Base-by-base conservation (phyloP, 331 rosid genomes). In the Erythrophleum ivorense region DNA sequence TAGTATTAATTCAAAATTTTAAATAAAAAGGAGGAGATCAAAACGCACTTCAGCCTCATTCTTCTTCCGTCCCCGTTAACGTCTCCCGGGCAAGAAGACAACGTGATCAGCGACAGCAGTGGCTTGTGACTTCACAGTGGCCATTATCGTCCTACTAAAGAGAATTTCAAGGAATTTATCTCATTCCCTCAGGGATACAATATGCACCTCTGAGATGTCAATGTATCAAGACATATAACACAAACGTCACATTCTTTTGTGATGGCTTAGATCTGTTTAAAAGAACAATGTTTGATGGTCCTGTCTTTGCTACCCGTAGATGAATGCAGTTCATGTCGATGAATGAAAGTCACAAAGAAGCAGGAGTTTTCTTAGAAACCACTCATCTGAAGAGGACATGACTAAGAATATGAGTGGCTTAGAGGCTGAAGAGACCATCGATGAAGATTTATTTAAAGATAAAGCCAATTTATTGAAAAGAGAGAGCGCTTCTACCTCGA, bases 81-180 rank as follows among this genome's bases (percentile, higher is more conserved):
- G 29, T 24, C 29, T 24, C 29, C 29, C 29, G 29, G 29, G 29
- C 29, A 24, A 24, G 29, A 24, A 24, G 29, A 24, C 29, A 24
- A 24, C 29, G 0, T 24, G 29, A 24, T 24, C 29, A 24, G 29
- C 29, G 29, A 24, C 29, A 24, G 29, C 29, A 24, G 29, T 24
- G 29, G 29, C 29, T 24, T 24, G 29, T 91, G 95, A 92, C 91
- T 92, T 84, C 95, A 91, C 82, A 91, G 95, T 57, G 95, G 95
- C 41, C 95, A 91, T 80, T 91, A 91, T 71, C 88, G 82, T 67
- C 95, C 95, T 13, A 91, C 95, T 0, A 90, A 87, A 86, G 91
- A 82, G 73, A 91, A 91, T 55, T 91, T 91, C 46, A 80, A 87
- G 73, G 95, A 91, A 45, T 89, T 87, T 8, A 53, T 89, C 63